A percentile compares a stretch with the other conserved stretches of the same genome.
These are phyloP conservation scores for Ulota crispa DNA, from an alignment of 225 moss, liverwort and hornwort genomes.

Conservation along the genomic window DNA sequence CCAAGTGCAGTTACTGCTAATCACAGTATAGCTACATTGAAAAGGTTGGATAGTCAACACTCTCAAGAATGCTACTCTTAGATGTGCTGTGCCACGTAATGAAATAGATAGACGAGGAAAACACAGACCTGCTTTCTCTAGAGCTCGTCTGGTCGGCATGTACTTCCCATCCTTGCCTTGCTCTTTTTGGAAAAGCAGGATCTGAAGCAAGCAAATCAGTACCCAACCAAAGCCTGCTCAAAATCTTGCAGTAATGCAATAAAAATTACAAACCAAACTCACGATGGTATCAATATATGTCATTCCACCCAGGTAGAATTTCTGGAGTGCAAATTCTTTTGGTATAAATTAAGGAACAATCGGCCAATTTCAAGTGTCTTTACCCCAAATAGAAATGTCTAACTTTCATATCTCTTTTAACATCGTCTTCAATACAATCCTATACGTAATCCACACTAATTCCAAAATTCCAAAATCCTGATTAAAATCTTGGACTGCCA, in stretches of 20 bases:
- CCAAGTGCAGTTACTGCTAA: not conserved
- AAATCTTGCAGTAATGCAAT: slow-evolving; percentile 16
- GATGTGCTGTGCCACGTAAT: not conserved
- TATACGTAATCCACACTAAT: not conserved
- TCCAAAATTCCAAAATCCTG: not conserved
- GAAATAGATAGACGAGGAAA: not conserved
- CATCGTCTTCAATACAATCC: not conserved
- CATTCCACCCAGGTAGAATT: slow-evolving; percentile 2
- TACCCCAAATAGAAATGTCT: not conserved
- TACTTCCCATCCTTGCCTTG: slow-evolving; percentile 64
- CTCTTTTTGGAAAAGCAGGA: slow-evolving; percentile 73
- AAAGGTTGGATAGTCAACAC: not conserved
- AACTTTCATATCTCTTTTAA: not conserved
- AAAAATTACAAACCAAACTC: not conserved
- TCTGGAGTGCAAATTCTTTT: not conserved
- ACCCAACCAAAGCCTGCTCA: not conserved
- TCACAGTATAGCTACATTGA: not conserved
- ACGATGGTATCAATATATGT: not conserved
- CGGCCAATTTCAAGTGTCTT: not conserved
- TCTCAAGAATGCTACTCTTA: not conserved
- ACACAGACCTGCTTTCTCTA: slow-evolving; percentile 75
- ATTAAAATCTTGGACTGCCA: not conserved
- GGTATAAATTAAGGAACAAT: not conserved
- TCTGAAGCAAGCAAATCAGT: slow-evolving; percentile 44
- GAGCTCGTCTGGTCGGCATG: slow-evolving; percentile 83